Evolutionary conservation across 352 stramenopile species (phyloP).

Genomic region (Phytophthora ramorum): DNA sequence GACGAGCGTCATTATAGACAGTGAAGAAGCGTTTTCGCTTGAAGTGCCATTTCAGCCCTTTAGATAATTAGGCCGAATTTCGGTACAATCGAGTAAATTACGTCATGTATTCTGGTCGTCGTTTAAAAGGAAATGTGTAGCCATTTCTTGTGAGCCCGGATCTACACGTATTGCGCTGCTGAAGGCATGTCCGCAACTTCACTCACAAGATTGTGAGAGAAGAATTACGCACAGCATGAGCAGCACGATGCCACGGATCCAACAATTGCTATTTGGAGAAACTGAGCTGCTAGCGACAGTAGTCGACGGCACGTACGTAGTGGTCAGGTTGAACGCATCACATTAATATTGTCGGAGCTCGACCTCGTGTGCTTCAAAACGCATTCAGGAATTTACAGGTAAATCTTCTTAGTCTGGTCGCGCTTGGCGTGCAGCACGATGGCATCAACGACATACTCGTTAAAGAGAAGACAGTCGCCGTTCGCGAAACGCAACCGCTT

Average conservation of each 20-base stretch:
- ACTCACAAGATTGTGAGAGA: no score
- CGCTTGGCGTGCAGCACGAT: conserved; percentile 68
- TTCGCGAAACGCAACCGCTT: conserved; percentile 72
- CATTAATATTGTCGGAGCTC: neutral
- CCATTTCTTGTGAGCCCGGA: no score
- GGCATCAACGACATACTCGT: conserved; percentile 72
- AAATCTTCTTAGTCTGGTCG: conserved; percentile 69
- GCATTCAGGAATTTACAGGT: conserved; percentile 41
- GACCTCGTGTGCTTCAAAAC: neutral
- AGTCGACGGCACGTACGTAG: no score
- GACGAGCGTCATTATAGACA: neutral
- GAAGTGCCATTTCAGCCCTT: neutral
- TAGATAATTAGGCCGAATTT: neutral
- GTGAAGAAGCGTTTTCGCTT: neutral
- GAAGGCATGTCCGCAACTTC: no score
- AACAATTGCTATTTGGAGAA: no score
- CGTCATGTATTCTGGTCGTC: no score
- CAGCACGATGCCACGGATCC: no score
- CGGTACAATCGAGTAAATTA: no score
- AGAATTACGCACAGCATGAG: no score
- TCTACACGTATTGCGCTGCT: no score
- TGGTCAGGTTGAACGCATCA: neutral
- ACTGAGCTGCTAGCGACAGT: no score
- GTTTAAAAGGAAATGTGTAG: no score
- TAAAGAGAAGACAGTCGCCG: conserved; percentile 67